These are phyloP conservation scores for Pseudocercospora eumusae DNA, from an alignment of 2,329 filamentous ascomycete species.

Conservation along the genomic window DNA sequence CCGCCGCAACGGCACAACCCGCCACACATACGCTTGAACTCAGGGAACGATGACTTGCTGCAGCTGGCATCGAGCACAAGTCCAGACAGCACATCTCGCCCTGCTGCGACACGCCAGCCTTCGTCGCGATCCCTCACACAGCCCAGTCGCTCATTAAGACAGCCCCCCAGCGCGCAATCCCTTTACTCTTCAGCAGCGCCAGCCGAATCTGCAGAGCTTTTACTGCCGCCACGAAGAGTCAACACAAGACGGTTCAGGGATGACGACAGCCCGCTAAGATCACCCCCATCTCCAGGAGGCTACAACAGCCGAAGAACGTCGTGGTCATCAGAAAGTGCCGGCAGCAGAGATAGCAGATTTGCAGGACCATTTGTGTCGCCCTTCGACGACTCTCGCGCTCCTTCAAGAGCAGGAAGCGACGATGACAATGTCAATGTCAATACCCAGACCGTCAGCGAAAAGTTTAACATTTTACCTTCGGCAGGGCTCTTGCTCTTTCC, in stretches of 20 bases:
- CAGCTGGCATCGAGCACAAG: constrained; percentile 37
- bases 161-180: constrained; percentile 26
- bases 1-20: constrained; percentile 35
- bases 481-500: constrained; percentile 67
- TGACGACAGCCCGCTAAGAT: constrained; percentile 53
- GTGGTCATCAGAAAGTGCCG: constrained; percentile 61
- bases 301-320: constrained; percentile 64
- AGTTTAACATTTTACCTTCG: constrained; percentile 71
- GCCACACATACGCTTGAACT: constrained; percentile 67
- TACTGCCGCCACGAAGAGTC: constrained; percentile 53
- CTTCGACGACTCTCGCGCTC: constrained; percentile 61
- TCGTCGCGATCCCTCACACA: constrained; percentile 51
- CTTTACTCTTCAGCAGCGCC: constrained; percentile 34
- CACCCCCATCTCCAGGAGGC: constrained; percentile 50
- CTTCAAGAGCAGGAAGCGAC: constrained; percentile 63
- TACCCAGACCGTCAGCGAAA: constrained; percentile 71
- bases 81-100: constrained; percentile 33
- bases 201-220: constrained; percentile 52
- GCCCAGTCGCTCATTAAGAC: constrained; percentile 35
- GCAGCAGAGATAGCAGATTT: constrained; percentile 56
- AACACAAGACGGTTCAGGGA: constrained; percentile 55
- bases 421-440: constrained; percentile 63
- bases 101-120: constrained; percentile 43
- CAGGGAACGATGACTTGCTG: constrained; percentile 57
- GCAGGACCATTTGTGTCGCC: constrained; percentile 53